These are phyloP conservation scores for Diplodia sapinea DNA, from an alignment of 2,329 filamentous ascomycete genomes.

Conservation along the genomic window DNA sequence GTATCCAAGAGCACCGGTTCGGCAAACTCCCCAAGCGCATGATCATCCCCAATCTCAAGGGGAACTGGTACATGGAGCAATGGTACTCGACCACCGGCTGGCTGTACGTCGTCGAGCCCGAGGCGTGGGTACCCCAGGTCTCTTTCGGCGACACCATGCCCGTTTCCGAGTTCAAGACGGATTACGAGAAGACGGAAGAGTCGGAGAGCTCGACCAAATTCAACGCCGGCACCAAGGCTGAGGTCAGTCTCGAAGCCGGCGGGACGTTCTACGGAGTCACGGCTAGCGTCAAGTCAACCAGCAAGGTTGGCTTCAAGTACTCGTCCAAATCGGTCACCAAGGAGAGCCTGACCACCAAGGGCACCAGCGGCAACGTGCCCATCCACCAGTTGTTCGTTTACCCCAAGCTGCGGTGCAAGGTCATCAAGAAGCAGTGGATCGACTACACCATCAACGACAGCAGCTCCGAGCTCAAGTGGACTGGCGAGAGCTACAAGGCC, in stretches of 20 bases:
- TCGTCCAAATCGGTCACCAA: conserved; percentile 1
- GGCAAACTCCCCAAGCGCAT: conserved; percentile 5
- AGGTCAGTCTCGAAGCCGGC: not conserved
- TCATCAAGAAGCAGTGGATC: conserved; percentile 7
- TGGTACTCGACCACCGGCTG: not conserved
- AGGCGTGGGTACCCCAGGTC: conserved; percentile 2
- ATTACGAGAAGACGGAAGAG: not conserved
- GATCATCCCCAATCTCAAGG: not conserved
- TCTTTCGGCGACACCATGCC: not conserved
- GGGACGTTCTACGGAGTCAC: not conserved
- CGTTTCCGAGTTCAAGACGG: not conserved
- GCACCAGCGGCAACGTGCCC: not conserved
- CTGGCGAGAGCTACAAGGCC: not conserved
- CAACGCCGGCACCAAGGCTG: not conserved
- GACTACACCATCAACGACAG: conserved; percentile 15
- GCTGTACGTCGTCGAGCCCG: not conserved
- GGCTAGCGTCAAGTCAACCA: conserved; percentile 1
- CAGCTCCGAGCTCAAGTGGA: conserved; percentile 10
- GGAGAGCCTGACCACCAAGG: not conserved
- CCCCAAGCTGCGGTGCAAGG: not conserved
- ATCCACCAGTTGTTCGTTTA: conserved; percentile 8
- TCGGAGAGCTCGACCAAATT: not conserved
- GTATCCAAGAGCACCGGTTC: not conserved
- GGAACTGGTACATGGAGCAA: not conserved
- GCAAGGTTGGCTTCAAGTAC: not conserved